Percentiles rank a stretch among this genome's conserved stretches.
phyloP scores from a whole-genome alignment of 306 rosid genomes.

The Oemleria cerasiformis region DNA sequence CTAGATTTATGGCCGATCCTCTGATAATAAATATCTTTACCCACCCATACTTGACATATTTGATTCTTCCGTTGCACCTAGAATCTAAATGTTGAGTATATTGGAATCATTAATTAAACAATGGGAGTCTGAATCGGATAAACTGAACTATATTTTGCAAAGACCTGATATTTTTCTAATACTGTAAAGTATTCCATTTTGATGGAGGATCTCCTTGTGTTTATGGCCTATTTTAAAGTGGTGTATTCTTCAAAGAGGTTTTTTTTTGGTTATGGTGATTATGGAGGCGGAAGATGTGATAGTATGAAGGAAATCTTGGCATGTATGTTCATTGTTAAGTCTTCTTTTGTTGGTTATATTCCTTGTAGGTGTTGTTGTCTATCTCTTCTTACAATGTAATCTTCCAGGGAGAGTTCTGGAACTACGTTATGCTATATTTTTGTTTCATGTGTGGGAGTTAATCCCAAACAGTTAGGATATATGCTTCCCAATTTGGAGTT shows the following conservation, averaged over 20 bases:
- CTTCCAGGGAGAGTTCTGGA: background rate
- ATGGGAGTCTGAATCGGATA: background rate
- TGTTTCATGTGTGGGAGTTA: background rate
- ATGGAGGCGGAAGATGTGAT: background rate
- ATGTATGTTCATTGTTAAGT: background rate
- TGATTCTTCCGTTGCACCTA: background rate
- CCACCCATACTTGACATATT: background rate
- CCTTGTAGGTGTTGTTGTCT: background rate
- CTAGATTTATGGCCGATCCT: background rate
- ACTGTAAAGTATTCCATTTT: background rate
- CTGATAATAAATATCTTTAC: background rate
- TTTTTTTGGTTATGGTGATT: background rate
- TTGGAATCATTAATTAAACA: background rate
- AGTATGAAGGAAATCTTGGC: background rate
- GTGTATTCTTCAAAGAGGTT: background rate
- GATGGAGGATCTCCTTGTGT: constrained; percentile 2
- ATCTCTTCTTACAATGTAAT: background rate
- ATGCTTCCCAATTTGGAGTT: background rate
- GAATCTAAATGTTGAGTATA: background rate
- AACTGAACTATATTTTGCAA: background rate
- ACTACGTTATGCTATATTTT: background rate
- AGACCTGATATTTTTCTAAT: background rate
- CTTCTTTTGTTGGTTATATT: background rate
- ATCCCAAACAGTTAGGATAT: background rate
- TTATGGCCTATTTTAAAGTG: background rate